Conservation (phyloP, 768 basidiomycete species). For the Boletus speciosus region DNA sequence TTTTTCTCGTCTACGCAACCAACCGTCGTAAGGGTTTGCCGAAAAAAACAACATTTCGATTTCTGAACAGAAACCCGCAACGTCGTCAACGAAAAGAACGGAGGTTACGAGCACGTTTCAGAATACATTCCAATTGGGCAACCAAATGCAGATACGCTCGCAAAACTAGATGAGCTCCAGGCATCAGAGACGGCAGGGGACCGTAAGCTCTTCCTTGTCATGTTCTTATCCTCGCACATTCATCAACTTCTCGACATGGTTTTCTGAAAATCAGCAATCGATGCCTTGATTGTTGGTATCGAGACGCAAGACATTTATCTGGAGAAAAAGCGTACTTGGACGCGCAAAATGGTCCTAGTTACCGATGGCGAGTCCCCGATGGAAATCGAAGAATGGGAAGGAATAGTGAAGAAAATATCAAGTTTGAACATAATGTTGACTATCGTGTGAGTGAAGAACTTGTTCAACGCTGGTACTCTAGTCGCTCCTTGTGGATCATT, state of each 20-base stretch:
- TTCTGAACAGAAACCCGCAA: slow-evolving; percentile 57
- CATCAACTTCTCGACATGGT: not conserved
- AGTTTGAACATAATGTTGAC: slow-evolving; percentile 53
- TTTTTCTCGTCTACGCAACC: not conserved
- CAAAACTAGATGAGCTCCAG: slow-evolving; percentile 57
- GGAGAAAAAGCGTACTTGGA: slow-evolving; percentile 75
- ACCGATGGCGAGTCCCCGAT: slow-evolving; percentile 83
- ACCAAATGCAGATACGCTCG: slow-evolving; percentile 63
- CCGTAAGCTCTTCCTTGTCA: slow-evolving; percentile 41
- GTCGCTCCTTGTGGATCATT: not conserved
- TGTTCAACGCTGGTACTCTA: not conserved
- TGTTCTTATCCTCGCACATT: not conserved
- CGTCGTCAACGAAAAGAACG: slow-evolving; percentile 52
- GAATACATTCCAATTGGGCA: slow-evolving; percentile 69
- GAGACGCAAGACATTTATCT: slow-evolving; percentile 74
- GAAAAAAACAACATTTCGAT: not conserved
- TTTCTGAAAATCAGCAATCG: slow-evolving; percentile 54
- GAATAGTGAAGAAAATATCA: slow-evolving; percentile 62
- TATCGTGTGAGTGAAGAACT: slow-evolving; percentile 56
- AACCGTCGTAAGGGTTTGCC: not conserved
- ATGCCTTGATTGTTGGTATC: slow-evolving; percentile 82
- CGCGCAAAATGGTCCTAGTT: slow-evolving; percentile 74
- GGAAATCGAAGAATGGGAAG: slow-evolving; percentile 74
- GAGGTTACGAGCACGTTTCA: slow-evolving; percentile 70
- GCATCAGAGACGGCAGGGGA: slow-evolving; percentile 61